phyloP scores from a whole-genome alignment of 202 grass and related monocot genomes.

The Schoenoplectus tabernaemontani region DNA sequence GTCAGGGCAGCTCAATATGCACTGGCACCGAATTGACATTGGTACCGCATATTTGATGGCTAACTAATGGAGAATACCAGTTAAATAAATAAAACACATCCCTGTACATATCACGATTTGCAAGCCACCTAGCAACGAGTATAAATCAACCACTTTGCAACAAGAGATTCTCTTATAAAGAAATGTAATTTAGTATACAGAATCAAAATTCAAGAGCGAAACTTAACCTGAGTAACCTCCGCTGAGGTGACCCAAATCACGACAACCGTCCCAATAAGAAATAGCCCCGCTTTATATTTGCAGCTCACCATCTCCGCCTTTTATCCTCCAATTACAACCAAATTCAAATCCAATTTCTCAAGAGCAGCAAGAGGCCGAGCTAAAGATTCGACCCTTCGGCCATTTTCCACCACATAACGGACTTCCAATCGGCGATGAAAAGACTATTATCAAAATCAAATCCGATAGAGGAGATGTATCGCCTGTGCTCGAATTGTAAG shows the following conservation, averaged over 20 bases:
- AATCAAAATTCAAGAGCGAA: not conserved
- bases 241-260: conserved; percentile 95
- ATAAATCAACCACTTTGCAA: not conserved
- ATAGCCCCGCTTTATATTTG: conserved; percentile 60
- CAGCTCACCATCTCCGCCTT: conserved; percentile 23
- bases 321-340: not conserved
- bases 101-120: not conserved
- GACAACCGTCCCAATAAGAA: conserved; percentile 79
- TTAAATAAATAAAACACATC: not conserved
- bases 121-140: conserved; percentile 3
- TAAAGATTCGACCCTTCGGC: not conserved
- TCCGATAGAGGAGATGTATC: too few relatives aligned
- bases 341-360: not conserved
- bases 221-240: conserved; percentile 82
- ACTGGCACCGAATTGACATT: not conserved
- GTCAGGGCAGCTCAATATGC: not conserved
- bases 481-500: too few relatives aligned
- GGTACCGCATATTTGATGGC: not conserved
- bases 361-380: not conserved
- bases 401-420: too few relatives aligned
- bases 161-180: not conserved
- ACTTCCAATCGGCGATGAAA: too few relatives aligned
- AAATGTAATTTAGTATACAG: not conserved
- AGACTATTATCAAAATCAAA: too few relatives aligned
- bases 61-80: not conserved